phyloP scores from a whole-genome alignment of 2,329 filamentous ascomycete species.

The Nemania bipapillata region DNA sequence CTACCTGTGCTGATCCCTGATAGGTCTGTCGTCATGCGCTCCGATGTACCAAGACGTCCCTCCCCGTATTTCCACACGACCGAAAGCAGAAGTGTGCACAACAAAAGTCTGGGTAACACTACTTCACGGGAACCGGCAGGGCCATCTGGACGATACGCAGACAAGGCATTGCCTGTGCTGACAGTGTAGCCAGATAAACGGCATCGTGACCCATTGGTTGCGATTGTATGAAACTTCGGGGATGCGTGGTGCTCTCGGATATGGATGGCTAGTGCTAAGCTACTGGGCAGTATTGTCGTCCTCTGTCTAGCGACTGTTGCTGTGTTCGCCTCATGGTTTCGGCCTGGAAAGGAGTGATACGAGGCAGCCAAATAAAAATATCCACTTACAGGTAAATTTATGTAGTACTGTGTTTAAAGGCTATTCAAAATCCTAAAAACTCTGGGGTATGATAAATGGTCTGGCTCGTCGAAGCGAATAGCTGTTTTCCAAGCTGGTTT shows the following conservation, averaged over 20 bases:
- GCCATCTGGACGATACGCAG: slow-evolving; percentile 29
- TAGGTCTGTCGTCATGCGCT: slow-evolving; percentile 46
- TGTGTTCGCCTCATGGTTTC: neutral
- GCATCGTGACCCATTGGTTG: slow-evolving; percentile 14
- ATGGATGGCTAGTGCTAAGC: slow-evolving; percentile 14
- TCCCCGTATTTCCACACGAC: slow-evolving; percentile 26
- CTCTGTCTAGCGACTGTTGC: slow-evolving; percentile 9
- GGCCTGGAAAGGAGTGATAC: slow-evolving; percentile 18
- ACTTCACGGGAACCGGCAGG: slow-evolving; percentile 34
- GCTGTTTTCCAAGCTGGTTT: slow-evolving; percentile 45
- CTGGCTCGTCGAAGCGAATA: slow-evolving; percentile 34
- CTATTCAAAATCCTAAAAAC: slow-evolving; percentile 2
- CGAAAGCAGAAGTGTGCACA: slow-evolving; percentile 18
- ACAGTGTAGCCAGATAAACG: slow-evolving; percentile 9
- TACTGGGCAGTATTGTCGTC: slow-evolving; percentile 7
- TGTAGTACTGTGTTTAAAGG: neutral
- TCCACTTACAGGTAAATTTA: slow-evolving; percentile 32
- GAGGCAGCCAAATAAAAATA: slow-evolving; percentile 20
- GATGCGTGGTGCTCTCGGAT: slow-evolving; percentile 3
- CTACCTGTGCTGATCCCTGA: slow-evolving; percentile 47
- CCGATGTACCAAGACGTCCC: slow-evolving; percentile 37
- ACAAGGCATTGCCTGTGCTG: slow-evolving; percentile 18
- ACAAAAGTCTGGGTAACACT: slow-evolving; percentile 34
- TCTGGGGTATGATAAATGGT: slow-evolving; percentile 34
- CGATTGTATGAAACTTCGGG: slow-evolving; percentile 9